Evolutionary conservation across 768 basidiomycete species (phyloP), one percentile per base, ranked within the genome.

Genomic region (Kwoniella dendrophila): DNA sequence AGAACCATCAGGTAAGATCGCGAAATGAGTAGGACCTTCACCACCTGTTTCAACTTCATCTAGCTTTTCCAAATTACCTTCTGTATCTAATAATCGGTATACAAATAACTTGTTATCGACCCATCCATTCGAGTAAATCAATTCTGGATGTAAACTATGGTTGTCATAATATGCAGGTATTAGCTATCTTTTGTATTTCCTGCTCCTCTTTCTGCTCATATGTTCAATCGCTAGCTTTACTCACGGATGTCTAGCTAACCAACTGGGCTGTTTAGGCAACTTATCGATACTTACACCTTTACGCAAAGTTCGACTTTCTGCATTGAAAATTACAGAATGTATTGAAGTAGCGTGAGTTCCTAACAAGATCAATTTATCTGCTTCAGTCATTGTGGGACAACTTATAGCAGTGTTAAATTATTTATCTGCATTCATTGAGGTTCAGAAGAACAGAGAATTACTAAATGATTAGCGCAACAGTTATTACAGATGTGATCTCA

Each of bases 301-400:
- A 10, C 27, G 56, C 26, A 60, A 41, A 8, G 62, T 51, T 20
- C 41, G 55, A 3, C 12, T 48, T 52, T 59, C 36, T 0, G 53
- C 22, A 40, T 72, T 63, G 41, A 72, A 72, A 5, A 63, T 30
- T 3, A 62, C 62, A 4, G 62, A 54, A 22, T 66, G 63, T 49
- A 69, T 64, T 14, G 61, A 48, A 24, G 41, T 26, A 30, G 53
- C 64, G 47, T 69, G 67, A 1, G 70, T 69, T 4, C 70, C 70
- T 7, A 71, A 44, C 14, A 71, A 53, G 51, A 71, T 54, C 52
- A 68, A 45, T 24, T 63, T 49, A 29, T 62, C 34, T 12, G 27
- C 29, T 5, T 41, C 29, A 29, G 24, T 55, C 53, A 44, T 55
- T 7, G 53, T 40, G 41, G 7, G 34, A 36, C 16, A 16, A 36